A percentile compares a stretch with the other conserved stretches of the same genome.
These are phyloP conservation scores for Passalora sequoiae DNA, from an alignment of 2,329 filamentous ascomycete species.

Conservation along the genomic window DNA sequence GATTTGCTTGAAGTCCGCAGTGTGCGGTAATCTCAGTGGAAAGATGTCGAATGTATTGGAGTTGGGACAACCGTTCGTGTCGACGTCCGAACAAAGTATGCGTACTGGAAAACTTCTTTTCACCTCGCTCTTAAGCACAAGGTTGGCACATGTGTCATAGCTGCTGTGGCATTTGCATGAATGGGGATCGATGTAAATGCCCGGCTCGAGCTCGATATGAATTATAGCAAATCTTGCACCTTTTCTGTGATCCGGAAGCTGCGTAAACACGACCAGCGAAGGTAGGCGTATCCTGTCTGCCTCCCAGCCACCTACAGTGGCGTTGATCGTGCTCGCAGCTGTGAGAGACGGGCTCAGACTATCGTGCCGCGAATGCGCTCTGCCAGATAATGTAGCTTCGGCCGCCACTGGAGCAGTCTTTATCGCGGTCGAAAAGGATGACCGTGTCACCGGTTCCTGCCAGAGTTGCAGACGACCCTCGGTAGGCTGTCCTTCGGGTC, in stretches of 20 bases:
- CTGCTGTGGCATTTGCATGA: conserved; percentile 15
- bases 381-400: conserved; percentile 1
- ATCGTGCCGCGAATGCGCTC: conserved; percentile 6
- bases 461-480: conserved; percentile 17
- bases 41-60: conserved; percentile 22
- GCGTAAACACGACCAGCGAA: conserved; percentile 13
- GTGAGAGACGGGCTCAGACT: conserved; percentile 12
- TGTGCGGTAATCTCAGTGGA: conserved; percentile 14
- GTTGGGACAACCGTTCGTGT: conserved; percentile 12
- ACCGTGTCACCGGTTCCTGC: conserved; percentile 17
- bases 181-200: conserved; percentile 13
- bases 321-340: conserved; percentile 12
- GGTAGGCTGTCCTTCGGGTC: background rate
- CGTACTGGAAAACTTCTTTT: conserved; percentile 11
- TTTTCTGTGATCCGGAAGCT: conserved; percentile 8
- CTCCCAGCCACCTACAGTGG: conserved; percentile 13
- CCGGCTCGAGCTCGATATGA: conserved; percentile 11
- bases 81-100: conserved; percentile 11
- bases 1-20: conserved; percentile 5
- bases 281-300: conserved; percentile 11
- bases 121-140: conserved; percentile 14
- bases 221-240: conserved; percentile 13
- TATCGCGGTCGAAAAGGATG: background rate
- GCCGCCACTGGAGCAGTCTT: background rate
- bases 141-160: conserved; percentile 15